Percentiles rank a stretch among this genome's conserved stretches.
These are phyloP conservation scores for Nyssa sinensis DNA, from an alignment of 148 eudicot genomes.

Conservation along the genomic window DNA sequence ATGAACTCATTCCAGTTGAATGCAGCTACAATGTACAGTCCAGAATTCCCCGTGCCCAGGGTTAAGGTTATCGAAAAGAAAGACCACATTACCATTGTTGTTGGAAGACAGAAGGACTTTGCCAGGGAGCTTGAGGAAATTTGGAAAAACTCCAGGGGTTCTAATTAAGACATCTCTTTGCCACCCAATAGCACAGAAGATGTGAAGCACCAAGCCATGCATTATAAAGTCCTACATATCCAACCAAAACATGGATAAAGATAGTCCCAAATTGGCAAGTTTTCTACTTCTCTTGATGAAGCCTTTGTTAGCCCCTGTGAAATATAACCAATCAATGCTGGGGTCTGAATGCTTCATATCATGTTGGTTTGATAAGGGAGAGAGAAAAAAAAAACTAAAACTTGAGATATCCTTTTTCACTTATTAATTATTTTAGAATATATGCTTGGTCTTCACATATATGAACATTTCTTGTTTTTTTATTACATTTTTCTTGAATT, in stretches of 20 bases:
- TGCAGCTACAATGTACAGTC: constrained; percentile 67
- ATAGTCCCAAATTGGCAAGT: too few species aligned
- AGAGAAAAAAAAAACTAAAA: too few species aligned
- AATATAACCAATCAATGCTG: neutral
- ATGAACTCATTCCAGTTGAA: constrained; percentile 74
- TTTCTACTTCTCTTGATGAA: neutral
- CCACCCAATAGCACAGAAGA: too few species aligned
- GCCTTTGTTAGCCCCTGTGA: neutral
- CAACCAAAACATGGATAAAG: neutral
- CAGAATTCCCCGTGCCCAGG: constrained; percentile 55
- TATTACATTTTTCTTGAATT: too few species aligned
- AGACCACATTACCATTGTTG: constrained; percentile 82
- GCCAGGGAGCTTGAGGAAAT: constrained; percentile 78
- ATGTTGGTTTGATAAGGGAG: too few species aligned
- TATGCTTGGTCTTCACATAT: too few species aligned
- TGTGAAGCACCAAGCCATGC: too few species aligned
- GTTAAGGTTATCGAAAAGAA: constrained; percentile 61
- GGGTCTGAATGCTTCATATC: neutral
- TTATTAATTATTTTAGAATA: too few species aligned
- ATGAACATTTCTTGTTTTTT: too few species aligned
- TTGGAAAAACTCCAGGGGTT: constrained; percentile 37
- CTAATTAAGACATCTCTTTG: neutral
- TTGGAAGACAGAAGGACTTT: constrained; percentile 65
- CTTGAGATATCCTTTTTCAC: too few species aligned
- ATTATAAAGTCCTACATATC: neutral